These are phyloP conservation scores for Thermochaetoides thermophila DNA, from an alignment of 495 filamentous ascomycete genomes.

Conservation along the genomic window DNA sequence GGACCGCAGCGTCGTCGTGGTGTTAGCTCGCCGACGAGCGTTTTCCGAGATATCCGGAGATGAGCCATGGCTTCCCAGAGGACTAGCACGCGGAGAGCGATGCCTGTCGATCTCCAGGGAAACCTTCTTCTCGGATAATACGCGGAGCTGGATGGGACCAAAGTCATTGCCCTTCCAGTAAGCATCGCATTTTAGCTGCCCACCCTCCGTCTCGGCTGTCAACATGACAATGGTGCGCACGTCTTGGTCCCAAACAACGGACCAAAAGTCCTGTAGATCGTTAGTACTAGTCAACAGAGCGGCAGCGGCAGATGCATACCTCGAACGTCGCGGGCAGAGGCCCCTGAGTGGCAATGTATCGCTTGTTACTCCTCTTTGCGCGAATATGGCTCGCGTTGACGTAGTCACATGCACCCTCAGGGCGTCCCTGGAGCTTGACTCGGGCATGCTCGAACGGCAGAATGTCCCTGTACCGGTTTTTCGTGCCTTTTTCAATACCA, in stretches of 20 bases:
- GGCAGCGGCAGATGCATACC: conserved; percentile 35
- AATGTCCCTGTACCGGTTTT: conserved; percentile 96
- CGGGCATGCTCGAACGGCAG: conserved; percentile 91
- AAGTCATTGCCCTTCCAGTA: conserved; percentile 80
- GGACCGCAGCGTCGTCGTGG: conserved; percentile 17
- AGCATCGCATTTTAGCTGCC: conserved; percentile 85
- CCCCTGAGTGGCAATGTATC: conserved; percentile 91
- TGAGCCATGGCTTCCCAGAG: conserved; percentile 10
- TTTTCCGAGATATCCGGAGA: conserved; percentile 9
- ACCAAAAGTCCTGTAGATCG: conserved; percentile 98
- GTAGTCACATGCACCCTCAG: conserved; percentile 74
- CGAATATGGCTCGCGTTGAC: conserved; percentile 86
- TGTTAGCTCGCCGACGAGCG: conserved; percentile 31
- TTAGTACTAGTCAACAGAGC: conserved; percentile 25
- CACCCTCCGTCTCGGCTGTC: conserved; percentile 89
- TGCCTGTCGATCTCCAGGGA: conserved; percentile 52
- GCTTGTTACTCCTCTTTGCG: conserved; percentile 61
- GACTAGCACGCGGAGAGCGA: conserved; percentile 12
- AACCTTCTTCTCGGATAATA: conserved; percentile 65
- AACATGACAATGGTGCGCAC: conserved; percentile 88
- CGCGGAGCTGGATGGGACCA: conserved; percentile 61
- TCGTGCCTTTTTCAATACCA: conserved; percentile 84
- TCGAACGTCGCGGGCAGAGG: conserved; percentile 86
- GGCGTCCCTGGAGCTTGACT: conserved; percentile 59
- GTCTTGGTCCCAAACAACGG: conserved; percentile 92